These are phyloP conservation scores for Tulasnella sp. DNA, from an alignment of 768 basidiomycete species.

Conservation along the genomic window DNA sequence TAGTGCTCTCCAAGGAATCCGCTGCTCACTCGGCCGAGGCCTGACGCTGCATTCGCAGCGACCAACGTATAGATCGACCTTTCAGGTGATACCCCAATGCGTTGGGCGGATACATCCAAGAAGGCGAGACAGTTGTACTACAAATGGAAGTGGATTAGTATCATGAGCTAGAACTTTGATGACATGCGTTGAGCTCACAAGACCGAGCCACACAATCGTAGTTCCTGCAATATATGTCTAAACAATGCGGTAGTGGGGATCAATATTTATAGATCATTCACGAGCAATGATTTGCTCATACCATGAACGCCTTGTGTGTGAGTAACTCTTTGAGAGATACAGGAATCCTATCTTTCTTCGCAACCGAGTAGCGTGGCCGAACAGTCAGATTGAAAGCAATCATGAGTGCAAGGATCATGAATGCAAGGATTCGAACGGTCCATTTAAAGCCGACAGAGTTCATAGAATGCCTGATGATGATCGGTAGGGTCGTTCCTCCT, in stretches of 20 bases:
- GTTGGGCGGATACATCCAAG: conserved; percentile 31
- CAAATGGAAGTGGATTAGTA: neutral
- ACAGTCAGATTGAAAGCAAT: conserved; percentile 20
- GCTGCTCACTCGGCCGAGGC: conserved; percentile 24
- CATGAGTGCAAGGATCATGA: neutral
- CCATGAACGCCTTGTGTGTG: conserved; percentile 42
- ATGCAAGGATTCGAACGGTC: conserved; percentile 7
- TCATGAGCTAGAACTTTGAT: no score
- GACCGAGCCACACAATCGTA: conserved; percentile 8
- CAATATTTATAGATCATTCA: no score
- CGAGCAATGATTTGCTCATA: conserved; percentile 9
- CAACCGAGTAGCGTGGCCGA: conserved; percentile 24
- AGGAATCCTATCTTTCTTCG: conserved; percentile 43
- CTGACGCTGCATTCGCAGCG: conserved; percentile 24
- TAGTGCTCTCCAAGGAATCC: conserved; percentile 24
- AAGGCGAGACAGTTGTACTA: conserved; percentile 21
- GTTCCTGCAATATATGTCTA: neutral
- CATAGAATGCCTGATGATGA: conserved; percentile 17
- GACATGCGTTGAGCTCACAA: neutral
- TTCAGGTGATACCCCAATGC: conserved; percentile 20
- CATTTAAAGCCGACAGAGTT: conserved; percentile 15
- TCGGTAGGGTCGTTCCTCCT: conserved; percentile 18
- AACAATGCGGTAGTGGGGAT: no score
- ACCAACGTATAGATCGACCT: conserved; percentile 21
- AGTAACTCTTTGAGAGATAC: conserved; percentile 46